These are phyloP conservation scores for Phytopythium kandeliae DNA, from an alignment of 352 stramenopile species.

Conservation along the genomic window DNA sequence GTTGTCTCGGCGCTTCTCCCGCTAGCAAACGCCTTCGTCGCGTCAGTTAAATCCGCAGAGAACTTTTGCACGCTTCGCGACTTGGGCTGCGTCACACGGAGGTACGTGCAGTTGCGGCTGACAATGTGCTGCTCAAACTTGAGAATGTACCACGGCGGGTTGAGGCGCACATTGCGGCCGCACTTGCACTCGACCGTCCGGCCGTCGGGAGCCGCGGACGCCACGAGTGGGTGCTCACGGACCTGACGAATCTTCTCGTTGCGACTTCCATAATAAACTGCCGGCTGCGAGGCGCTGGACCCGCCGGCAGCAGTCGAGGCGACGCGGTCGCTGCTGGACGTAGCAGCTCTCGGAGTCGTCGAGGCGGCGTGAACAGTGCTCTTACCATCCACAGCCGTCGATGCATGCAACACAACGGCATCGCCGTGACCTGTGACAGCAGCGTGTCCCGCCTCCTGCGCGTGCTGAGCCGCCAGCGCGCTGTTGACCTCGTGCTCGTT, in stretches of 20 bases:
- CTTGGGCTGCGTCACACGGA: constrained; percentile 26
- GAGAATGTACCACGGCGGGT: constrained; percentile 81
- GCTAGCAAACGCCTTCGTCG: not conserved
- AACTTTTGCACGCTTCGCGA: not conserved
- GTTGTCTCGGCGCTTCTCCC: not conserved
- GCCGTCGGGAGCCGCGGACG: constrained; percentile 37
- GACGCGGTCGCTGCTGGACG: not conserved
- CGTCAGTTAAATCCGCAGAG: no score
- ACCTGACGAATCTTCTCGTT: constrained; percentile 65
- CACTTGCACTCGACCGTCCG: constrained; percentile 62
- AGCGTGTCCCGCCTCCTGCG: not conserved
- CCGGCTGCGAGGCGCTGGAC: constrained; percentile 13
- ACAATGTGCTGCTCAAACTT: constrained; percentile 85
- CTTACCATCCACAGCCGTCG: not conserved
- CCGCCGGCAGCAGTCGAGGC: not conserved
- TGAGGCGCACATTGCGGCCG: constrained; percentile 60
- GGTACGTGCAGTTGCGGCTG: constrained; percentile 72
- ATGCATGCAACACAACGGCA: not conserved
- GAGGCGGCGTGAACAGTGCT: not conserved
- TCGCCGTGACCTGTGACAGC: not conserved
- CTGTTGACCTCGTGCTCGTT: constrained; percentile 15
- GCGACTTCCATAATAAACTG: constrained; percentile 38
- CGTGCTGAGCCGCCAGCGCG: constrained; percentile 3
- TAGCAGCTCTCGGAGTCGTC: no score
- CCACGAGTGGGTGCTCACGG: constrained; percentile 50